Percentiles rank a stretch among this genome's conserved stretches.
phyloP scores from a whole-genome alignment of 441 rosid genomes.

The Biscutella laevigata region DNA sequence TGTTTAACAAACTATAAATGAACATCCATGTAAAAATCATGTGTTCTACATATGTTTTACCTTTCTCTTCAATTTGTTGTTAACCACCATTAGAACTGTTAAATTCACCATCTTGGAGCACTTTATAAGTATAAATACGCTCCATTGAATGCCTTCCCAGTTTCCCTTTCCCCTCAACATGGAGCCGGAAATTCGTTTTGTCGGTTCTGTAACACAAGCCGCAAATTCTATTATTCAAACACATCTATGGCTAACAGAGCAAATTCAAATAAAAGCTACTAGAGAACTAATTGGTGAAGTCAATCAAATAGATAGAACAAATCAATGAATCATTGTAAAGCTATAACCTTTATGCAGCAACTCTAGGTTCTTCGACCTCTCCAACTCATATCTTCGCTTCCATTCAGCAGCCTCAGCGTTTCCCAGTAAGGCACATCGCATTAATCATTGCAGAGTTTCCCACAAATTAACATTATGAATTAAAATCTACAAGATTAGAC shows the following conservation, averaged over 20 bases:
- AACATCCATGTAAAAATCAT: too few species aligned
- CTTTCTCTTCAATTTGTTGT: constrained; percentile 65
- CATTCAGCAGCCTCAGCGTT: constrained; percentile 98
- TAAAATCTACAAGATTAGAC: constrained; percentile 2
- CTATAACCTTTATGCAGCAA: constrained; percentile 60
- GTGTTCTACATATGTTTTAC: too few species aligned
- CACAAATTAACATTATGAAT: not conserved
- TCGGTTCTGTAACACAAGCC: constrained; percentile 36
- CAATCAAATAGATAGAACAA: constrained; percentile 36
- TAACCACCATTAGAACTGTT: constrained; percentile 20
- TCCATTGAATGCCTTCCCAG: constrained; percentile 37
- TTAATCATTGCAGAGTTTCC: not conserved
- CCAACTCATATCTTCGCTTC: constrained; percentile 88
- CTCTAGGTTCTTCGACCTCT: constrained; percentile 48
- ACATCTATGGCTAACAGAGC: not conserved
- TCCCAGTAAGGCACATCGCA: not conserved
- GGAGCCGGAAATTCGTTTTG: constrained; percentile 39
- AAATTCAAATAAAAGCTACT: constrained; percentile 13
- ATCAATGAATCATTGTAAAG: not conserved
- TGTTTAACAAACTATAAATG: not conserved
- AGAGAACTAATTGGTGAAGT: constrained; percentile 70
- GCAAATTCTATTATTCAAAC: constrained; percentile 11
- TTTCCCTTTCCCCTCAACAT: constrained; percentile 30
- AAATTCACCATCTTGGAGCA: constrained; percentile 53
- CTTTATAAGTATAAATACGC: constrained; percentile 80